Conservation (phyloP, 73 alveolate species). For the Paramecium pentaurelia region DNA sequence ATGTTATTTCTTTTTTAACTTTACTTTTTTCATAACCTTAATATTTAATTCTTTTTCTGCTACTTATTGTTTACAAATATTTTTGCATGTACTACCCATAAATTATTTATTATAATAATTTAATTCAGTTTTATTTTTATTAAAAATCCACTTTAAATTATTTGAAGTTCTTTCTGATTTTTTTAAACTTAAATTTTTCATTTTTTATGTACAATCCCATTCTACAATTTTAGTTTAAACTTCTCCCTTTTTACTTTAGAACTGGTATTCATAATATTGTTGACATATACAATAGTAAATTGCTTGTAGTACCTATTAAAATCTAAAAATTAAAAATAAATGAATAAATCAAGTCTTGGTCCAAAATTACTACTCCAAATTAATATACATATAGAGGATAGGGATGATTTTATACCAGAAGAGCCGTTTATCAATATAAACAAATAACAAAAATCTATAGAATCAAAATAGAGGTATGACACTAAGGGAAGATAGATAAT, state of each 20-base stretch:
- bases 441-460: not conserved
- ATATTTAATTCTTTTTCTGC: not conserved
- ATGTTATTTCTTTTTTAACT: not conserved
- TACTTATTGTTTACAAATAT: not conserved
- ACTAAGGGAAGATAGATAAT: not conserved
- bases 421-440: not conserved
- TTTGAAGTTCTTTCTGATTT: not conserved
- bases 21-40: not conserved
- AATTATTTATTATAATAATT: not conserved
- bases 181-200: not conserved
- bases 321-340: not conserved
- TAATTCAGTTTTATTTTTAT: not conserved
- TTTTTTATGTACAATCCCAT: not conserved
- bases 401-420: not conserved
- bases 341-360: not conserved
- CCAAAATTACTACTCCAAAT: not conserved
- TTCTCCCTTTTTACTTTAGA: not conserved
- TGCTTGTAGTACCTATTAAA: not conserved
- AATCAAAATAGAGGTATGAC: not conserved
- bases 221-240: not conserved
- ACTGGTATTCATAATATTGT: not conserved
- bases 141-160: not conserved
- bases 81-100: not conserved
- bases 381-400: not conserved
- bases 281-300: not conserved